These are phyloP conservation scores for Galerina sulciceps DNA, from an alignment of 768 basidiomycete genomes.

Conservation along the genomic window DNA sequence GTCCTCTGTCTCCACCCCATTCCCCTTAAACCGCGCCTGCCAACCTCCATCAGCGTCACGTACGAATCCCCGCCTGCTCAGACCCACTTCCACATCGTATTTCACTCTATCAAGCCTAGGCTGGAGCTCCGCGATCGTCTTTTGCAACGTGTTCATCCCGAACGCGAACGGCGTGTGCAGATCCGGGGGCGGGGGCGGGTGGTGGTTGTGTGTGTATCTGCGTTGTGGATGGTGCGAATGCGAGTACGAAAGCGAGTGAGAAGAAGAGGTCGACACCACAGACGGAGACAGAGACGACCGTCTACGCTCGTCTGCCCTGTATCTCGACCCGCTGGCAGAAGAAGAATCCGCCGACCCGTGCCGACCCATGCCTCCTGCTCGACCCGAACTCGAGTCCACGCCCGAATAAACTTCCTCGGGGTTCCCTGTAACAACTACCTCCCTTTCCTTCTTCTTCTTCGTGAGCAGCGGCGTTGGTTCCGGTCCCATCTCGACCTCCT, in stretches of 20 bases:
- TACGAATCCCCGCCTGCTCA: constrained; percentile 64
- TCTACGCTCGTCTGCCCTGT: constrained; percentile 4
- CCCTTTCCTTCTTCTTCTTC: constrained; percentile 57
- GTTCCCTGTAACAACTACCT: constrained; percentile 61
- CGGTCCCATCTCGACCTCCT: constrained; percentile 35
- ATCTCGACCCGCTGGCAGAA: background rate
- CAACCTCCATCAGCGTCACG: constrained; percentile 34
- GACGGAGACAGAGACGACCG: constrained; percentile 18
- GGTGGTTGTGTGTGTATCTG: background rate
- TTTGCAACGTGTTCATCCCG: constrained; percentile 36
- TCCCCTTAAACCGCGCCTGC: constrained; percentile 20
- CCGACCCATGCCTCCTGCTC: background rate
- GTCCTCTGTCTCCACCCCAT: constrained; percentile 39
- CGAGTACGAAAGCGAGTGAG: background rate
- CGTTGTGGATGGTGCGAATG: no score
- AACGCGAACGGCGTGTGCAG: background rate
- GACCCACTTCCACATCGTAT: constrained; percentile 74
- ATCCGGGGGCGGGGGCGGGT: no score
- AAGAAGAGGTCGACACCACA: constrained; percentile 11
- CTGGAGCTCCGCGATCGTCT: constrained; percentile 43
- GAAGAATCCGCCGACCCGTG: no score
- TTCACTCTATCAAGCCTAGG: constrained; percentile 56
- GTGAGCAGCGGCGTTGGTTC: constrained; percentile 15
- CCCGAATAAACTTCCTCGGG: constrained; percentile 18
- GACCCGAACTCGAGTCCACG: background rate